These are phyloP conservation scores for Coriolopsis trogii DNA, from an alignment of 1,284 basidiomycete genomes.

Conservation along the genomic window DNA sequence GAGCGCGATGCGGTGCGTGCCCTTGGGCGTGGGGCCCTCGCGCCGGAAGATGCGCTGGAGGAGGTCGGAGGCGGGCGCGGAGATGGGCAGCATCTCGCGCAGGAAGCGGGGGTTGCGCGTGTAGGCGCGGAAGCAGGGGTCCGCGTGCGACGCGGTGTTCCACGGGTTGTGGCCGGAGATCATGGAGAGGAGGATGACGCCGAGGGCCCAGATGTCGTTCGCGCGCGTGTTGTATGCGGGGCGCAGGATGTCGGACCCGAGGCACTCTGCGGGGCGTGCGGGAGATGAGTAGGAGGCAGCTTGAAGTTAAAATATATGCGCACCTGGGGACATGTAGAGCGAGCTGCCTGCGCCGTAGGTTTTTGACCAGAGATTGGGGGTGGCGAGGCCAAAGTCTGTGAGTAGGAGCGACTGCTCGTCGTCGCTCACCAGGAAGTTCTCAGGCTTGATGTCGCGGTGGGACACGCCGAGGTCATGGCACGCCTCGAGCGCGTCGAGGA, in stretches of 20 bases:
- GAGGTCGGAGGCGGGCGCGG: constrained; percentile 55
- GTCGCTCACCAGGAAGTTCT: constrained; percentile 65
- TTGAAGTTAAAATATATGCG: background rate
- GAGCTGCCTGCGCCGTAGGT: constrained; percentile 56
- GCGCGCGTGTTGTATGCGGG: constrained; percentile 26
- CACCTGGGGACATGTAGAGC: constrained; percentile 64
- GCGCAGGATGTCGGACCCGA: background rate
- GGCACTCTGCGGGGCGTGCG: too few species aligned
- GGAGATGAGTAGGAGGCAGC: background rate
- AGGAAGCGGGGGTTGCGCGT: constrained; percentile 64
- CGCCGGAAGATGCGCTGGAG: constrained; percentile 62
- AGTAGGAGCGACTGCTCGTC: constrained; percentile 49
- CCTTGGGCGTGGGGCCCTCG: too few species aligned
- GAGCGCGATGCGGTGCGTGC: constrained; percentile 56
- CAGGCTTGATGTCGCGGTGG: constrained; percentile 77
- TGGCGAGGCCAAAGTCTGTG: constrained; percentile 74
- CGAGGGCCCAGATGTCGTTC: constrained; percentile 37
- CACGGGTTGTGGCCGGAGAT: constrained; percentile 92
- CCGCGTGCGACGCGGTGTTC: constrained; percentile 73
- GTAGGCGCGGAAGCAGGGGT: constrained; percentile 66
- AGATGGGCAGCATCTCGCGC: constrained; percentile 76
- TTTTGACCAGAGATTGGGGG: constrained; percentile 46
- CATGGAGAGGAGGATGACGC: constrained; percentile 59
- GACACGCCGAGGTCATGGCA: constrained; percentile 64
- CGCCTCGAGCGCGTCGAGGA: constrained; percentile 64